Evolutionary conservation across 345 rosid genomes (phyloP).

Genomic region (Populus deltoides): DNA sequence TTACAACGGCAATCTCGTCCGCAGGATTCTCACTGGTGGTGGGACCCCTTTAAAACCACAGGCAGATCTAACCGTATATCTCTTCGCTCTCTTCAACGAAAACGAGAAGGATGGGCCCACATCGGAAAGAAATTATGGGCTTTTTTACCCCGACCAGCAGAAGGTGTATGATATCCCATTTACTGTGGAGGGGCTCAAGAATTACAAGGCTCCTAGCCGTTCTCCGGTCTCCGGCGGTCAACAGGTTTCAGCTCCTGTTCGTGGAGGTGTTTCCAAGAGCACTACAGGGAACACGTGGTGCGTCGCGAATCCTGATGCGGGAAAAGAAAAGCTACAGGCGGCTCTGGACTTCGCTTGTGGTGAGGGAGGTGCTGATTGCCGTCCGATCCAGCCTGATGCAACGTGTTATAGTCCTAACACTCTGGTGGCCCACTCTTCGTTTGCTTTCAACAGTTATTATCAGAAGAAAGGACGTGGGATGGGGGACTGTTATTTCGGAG

Average conservation of each 20-base stretch:
- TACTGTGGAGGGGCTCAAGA: slow-evolving; percentile 53
- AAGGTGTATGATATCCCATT: slow-evolving; percentile 86
- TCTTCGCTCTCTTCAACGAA: slow-evolving; percentile 94
- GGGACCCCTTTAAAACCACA: slow-evolving; percentile 83
- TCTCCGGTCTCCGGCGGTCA: slow-evolving; percentile 3
- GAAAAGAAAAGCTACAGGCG: slow-evolving; percentile 49
- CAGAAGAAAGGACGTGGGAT: slow-evolving; percentile 62
- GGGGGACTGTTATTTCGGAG: slow-evolving; percentile 74
- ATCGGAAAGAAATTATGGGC: slow-evolving; percentile 90
- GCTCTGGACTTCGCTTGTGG: slow-evolving; percentile 83
- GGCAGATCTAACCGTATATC: slow-evolving; percentile 80
- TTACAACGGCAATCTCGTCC: slow-evolving; percentile 86
- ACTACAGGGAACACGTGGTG: slow-evolving; percentile 72
- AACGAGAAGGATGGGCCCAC: slow-evolving; percentile 72
- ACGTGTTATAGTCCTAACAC: slow-evolving; percentile 63
- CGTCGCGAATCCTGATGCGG: slow-evolving; percentile 51
- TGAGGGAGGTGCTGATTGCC: slow-evolving; percentile 87
- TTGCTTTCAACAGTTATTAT: slow-evolving; percentile 83
- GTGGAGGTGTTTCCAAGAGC: slow-evolving; percentile 20
- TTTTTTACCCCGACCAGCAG: slow-evolving; percentile 68
- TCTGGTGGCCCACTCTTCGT: slow-evolving; percentile 76
- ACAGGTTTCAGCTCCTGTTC: slow-evolving; percentile 2
- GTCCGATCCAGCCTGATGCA: slow-evolving; percentile 67
- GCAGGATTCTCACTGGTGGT: slow-evolving; percentile 70
- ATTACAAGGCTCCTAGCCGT: slow-evolving; percentile 12